phyloP scores from a whole-genome alignment of 192 early-diverging fungal species.

The Pilobolus umbonatus region DNA sequence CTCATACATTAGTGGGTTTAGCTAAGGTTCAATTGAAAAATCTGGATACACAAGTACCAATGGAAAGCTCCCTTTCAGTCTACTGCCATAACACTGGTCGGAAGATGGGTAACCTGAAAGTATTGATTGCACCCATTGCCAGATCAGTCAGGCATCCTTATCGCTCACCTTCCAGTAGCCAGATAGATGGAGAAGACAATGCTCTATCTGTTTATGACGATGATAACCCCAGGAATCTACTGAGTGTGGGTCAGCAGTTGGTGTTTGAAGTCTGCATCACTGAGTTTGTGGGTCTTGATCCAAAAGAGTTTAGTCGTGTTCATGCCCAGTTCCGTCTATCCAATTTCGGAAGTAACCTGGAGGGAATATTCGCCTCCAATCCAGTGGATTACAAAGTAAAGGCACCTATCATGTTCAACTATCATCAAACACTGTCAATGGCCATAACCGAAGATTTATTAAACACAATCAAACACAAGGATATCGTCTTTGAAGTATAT shows the following conservation, averaged over 20 bases:
- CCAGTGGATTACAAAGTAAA: conserved; percentile 31
- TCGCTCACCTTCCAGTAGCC: not conserved
- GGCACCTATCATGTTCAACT: conserved; percentile 56
- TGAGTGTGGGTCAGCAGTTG: conserved; percentile 47
- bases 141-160: not conserved
- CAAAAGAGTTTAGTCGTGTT: conserved; percentile 58
- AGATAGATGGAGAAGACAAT: not conserved
- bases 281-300: conserved; percentile 51
- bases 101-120: conserved; percentile 30
- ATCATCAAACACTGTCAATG: conserved; percentile 45
- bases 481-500: conserved; percentile 49
- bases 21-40: conserved; percentile 38
- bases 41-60: conserved; percentile 38
- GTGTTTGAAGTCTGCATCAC: conserved; percentile 63
- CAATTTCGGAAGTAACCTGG: conserved; percentile 47
- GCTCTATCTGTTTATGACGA: not conserved
- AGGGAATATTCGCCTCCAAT: conserved; percentile 58
- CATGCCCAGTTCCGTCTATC: conserved; percentile 68
- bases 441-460: conserved; percentile 24
- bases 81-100: conserved; percentile 40
- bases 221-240: conserved; percentile 7
- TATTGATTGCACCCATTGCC: conserved; percentile 42
- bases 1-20: conserved; percentile 46
- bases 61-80: conserved; percentile 37
- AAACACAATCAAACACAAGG: conserved; percentile 19